Conservation (phyloP, 257 asterid genomes). For the Phtheirospermum japonicum region DNA sequence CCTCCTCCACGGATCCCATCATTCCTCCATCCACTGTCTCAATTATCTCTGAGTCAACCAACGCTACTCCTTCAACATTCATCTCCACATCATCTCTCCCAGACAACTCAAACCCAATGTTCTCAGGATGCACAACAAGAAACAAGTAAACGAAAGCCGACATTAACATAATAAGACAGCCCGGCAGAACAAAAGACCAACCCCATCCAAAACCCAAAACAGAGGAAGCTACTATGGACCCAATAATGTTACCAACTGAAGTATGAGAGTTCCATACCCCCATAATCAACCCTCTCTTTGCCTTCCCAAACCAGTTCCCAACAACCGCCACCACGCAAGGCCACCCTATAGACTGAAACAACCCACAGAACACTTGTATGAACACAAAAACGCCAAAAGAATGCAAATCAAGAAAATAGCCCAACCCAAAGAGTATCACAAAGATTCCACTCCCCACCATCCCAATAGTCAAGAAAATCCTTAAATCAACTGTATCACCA, state of each 20-base stretch:
- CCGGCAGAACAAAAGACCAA: slow-evolving; percentile 90
- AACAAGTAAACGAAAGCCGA: slow-evolving; percentile 54
- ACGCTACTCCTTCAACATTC: slow-evolving; percentile 64
- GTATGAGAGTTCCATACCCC: slow-evolving; percentile 90
- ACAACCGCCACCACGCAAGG: slow-evolving; percentile 94
- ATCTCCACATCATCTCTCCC: slow-evolving; percentile 53
- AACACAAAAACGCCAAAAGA: slow-evolving; percentile 48
- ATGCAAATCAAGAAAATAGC: slow-evolving; percentile 77
- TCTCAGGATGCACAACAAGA: slow-evolving; percentile 71
- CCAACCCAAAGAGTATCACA: slow-evolving; percentile 65
- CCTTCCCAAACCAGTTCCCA: slow-evolving; percentile 91
- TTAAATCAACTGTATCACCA: slow-evolving; percentile 72
- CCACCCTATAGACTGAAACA: slow-evolving; percentile 93
- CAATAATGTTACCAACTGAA: slow-evolving; percentile 80
- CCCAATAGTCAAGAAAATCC: slow-evolving; percentile 69
- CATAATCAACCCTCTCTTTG: slow-evolving; percentile 85
- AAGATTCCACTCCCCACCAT: slow-evolving; percentile 86
- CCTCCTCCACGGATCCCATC: slow-evolving; percentile 33
- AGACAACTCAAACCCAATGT: slow-evolving; percentile 51
- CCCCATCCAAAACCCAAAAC: slow-evolving; percentile 91
- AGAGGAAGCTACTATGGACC: slow-evolving; percentile 86
- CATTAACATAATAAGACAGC: slow-evolving; percentile 46
- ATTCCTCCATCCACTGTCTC: slow-evolving; percentile 39
- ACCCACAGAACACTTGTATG: slow-evolving; percentile 77
- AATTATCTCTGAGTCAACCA: slow-evolving; percentile 43